Base-by-base conservation (phyloP, 2,329 filamentous ascomycete species). In the Lachnellula occidentalis region DNA sequence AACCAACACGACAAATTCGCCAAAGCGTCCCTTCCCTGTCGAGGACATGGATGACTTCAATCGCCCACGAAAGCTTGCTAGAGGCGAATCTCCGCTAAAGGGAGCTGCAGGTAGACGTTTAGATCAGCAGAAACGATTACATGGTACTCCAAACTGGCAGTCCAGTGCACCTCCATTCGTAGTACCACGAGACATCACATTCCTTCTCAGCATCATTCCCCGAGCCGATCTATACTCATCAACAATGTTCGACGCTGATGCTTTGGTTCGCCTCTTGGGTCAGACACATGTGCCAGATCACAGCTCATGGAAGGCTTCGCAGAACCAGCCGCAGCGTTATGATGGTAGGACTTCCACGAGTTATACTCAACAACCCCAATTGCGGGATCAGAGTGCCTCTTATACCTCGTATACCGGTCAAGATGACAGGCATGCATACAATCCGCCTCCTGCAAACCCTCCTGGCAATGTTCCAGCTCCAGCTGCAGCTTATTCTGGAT, bases 1-100 rank as follows among this genome's bases (percentile, higher is more conserved):
- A 17, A 67, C 61, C 15, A 67, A 66, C 50, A 72, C 70, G 21
- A 67, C 60, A 15, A 67, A 66, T 48, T 72, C 71, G 21, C 72
- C 72, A n/a, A 73, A 74, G 56, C 69, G 72, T n/a, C 68, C 67
- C 14, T 66, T 69, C 50, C 66, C 60, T 15, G 70, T 72, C 3
- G 88, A 92, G 55, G 91, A 96, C 41, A 78, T 77, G 6, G 86
- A 90, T 57, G 83, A 86, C 52, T 74, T 79, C 37, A 83, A 83
- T 61, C 86, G 88, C 19, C 90, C 91, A 1, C 88, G 92, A 63
- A 96, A 97, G 70, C 80, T 96, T 50, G 82, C 86, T 48, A 85
- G 95, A 45, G 92, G 87, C n/a, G 91, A 89, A 54, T 97, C 92
- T 5, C 94, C 95, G 0, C 78, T 97, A 37, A 99, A 97, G 70